Evolutionary conservation across 2,329 filamentous ascomycete species (phyloP).

Genomic region (Ascochyta lentis): DNA sequence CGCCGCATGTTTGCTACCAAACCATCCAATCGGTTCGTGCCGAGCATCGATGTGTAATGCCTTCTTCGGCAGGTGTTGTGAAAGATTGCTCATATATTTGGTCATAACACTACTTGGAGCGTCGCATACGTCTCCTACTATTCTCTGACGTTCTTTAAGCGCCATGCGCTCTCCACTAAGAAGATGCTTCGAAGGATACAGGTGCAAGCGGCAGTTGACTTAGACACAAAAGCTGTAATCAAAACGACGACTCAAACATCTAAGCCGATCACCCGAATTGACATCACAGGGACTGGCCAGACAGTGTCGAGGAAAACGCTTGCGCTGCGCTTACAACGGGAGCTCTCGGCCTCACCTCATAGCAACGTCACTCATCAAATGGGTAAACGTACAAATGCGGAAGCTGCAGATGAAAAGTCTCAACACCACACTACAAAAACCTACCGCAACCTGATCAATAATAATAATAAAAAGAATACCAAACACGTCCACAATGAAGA

Average conservation of each 20-base stretch:
- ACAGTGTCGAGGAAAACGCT: constrained; percentile 3
- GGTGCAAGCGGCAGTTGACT: neutral
- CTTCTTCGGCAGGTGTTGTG: neutral
- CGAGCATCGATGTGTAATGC: neutral
- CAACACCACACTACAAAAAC: neutral
- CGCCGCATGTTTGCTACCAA: neutral
- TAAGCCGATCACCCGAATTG: constrained; percentile 1
- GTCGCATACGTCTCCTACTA: neutral
- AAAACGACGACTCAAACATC: neutral
- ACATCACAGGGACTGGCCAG: constrained; percentile 3
- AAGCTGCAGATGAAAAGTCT: neutral
- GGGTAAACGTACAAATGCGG: constrained; percentile 11
- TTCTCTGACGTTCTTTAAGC: neutral
- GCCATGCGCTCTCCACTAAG: neutral
- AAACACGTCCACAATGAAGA: constrained; percentile 14
- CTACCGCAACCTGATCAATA: neutral
- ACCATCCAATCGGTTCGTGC: constrained; percentile 5
- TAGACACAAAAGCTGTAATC: neutral
- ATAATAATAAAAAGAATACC: too few relatives aligned
- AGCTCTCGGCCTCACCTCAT: constrained; percentile 9
- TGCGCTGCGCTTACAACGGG: constrained; percentile 7
- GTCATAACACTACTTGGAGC: neutral
- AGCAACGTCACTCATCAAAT: constrained; percentile 11
- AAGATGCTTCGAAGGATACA: neutral
- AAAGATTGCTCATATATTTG: neutral